These are phyloP conservation scores for Talaromyces nanjingensis DNA, from an alignment of 495 filamentous ascomycete genomes.

Conservation along the genomic window DNA sequence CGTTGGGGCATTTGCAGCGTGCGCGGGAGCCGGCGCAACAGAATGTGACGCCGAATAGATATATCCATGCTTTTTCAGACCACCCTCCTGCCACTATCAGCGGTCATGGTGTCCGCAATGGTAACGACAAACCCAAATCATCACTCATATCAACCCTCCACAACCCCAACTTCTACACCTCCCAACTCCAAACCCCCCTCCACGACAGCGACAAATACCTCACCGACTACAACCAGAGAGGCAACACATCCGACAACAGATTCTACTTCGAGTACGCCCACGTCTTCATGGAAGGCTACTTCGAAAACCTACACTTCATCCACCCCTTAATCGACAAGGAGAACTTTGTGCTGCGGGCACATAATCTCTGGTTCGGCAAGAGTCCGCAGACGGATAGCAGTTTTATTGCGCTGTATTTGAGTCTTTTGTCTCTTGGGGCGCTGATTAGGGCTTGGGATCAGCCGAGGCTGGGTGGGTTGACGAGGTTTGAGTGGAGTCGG, in stretches of 20 bases:
- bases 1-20: conserved; percentile 28
- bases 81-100: too few relatives aligned
- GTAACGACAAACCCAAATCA: background rate
- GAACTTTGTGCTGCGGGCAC: conserved; percentile 27
- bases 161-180: conserved; percentile 33
- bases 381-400: conserved; percentile 25
- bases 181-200: conserved; percentile 14
- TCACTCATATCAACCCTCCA: conserved; percentile 34
- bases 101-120: background rate
- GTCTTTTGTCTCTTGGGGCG: conserved; percentile 31
- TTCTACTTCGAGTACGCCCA: conserved; percentile 37
- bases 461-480: conserved; percentile 25
- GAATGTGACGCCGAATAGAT: background rate
- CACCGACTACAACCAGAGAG: conserved; percentile 18
- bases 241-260: background rate
- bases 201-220: conserved; percentile 8
- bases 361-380: conserved; percentile 30
- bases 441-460: conserved; percentile 36
- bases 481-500: conserved; percentile 36
- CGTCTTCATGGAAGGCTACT: conserved; percentile 37
- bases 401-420: conserved; percentile 35
- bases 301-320: conserved; percentile 36
- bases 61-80: background rate
- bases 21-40: conserved; percentile 15
- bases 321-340: conserved; percentile 38